A percentile compares a stretch with the other conserved stretches of the same genome.
Conservation (phyloP, 805 yeast genomes). For the Candida vartiovaarae region DNA sequence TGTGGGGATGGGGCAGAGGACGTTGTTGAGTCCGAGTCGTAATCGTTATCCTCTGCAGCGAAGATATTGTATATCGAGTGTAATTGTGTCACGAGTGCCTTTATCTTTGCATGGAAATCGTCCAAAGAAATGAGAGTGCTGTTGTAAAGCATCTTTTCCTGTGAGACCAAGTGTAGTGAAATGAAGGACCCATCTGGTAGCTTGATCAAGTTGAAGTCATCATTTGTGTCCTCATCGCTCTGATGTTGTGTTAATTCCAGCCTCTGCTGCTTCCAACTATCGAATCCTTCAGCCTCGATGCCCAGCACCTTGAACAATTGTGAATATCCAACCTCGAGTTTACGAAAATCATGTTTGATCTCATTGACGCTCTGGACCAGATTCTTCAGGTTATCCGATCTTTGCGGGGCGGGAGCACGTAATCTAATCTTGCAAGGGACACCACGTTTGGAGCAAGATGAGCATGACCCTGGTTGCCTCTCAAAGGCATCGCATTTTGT, state of each 20-base stretch:
- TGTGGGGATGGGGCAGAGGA: slow-evolving; percentile 11
- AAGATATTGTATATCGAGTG: slow-evolving; percentile 2
- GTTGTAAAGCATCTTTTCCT: slow-evolving; percentile 7
- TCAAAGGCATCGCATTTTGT: slow-evolving; percentile 54
- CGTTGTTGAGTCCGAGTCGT: slow-evolving; percentile 3
- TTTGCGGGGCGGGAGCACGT: slow-evolving; percentile 45
- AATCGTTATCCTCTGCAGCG: slow-evolving; percentile 2
- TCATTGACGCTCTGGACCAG: slow-evolving; percentile 13
- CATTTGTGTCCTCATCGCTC: slow-evolving; percentile 1
- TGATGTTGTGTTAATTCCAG: neutral
- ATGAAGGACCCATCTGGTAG: slow-evolving; percentile 8
- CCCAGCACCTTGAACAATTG: slow-evolving; percentile 9
- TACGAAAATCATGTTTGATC: slow-evolving; percentile 9
- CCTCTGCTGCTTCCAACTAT: slow-evolving; percentile 11
- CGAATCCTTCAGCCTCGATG: slow-evolving; percentile 11
- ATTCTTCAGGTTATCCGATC: slow-evolving; percentile 23
- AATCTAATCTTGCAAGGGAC: slow-evolving; percentile 47
- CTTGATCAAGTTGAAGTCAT: slow-evolving; percentile 8
- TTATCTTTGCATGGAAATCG: slow-evolving; percentile 10
- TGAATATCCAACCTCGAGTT: slow-evolving; percentile 9
- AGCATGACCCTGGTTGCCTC: slow-evolving; percentile 49
- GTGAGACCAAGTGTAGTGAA: slow-evolving; percentile 4
- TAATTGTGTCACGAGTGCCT: slow-evolving; percentile 4
- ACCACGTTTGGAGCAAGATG: slow-evolving; percentile 47
- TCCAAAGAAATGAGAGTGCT: slow-evolving; percentile 9